A percentile compares a stretch with the other conserved stretches of the same genome.
phyloP scores from a whole-genome alignment of 2,329 filamentous ascomycete genomes.

The Diaporthe australafricana region DNA sequence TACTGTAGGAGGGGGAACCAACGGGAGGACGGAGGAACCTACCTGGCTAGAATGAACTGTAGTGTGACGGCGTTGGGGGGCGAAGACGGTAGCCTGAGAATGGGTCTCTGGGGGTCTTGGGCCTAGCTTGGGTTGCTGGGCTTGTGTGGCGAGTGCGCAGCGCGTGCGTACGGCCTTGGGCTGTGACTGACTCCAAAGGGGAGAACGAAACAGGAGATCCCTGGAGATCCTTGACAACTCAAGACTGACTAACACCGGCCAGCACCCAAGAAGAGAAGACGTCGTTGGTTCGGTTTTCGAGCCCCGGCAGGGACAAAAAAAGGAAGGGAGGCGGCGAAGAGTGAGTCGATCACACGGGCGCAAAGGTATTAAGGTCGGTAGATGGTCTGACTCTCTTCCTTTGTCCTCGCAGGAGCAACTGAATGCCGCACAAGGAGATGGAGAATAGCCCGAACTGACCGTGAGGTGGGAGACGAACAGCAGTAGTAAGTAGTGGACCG shows the following conservation, averaged over 20 bases:
- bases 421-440: constrained; percentile 45
- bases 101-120: constrained; percentile 43
- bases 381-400: constrained; percentile 38
- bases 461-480: constrained; percentile 38
- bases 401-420: constrained; percentile 51
- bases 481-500: background rate
- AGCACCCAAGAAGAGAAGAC: constrained; percentile 22
- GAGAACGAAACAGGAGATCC: constrained; percentile 37
- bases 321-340: constrained; percentile 13
- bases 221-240: constrained; percentile 19
- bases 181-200: constrained; percentile 28
- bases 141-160: constrained; percentile 25
- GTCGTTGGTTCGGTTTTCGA: constrained; percentile 24
- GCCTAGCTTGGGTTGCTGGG: constrained; percentile 39
- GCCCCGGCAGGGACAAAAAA: constrained; percentile 11
- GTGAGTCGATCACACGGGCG: constrained; percentile 26
- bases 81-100: constrained; percentile 46
- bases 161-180: constrained; percentile 21
- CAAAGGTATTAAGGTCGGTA: constrained; percentile 26
- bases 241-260: constrained; percentile 35
- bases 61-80: constrained; percentile 43
- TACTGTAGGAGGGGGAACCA: constrained; percentile 8
- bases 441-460: constrained; percentile 40
- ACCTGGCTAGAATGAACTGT: constrained; percentile 37
- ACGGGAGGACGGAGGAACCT: constrained; percentile 28